Conservation (phyloP, 768 basidiomycete species). For the Pleurotus giganteus region DNA sequence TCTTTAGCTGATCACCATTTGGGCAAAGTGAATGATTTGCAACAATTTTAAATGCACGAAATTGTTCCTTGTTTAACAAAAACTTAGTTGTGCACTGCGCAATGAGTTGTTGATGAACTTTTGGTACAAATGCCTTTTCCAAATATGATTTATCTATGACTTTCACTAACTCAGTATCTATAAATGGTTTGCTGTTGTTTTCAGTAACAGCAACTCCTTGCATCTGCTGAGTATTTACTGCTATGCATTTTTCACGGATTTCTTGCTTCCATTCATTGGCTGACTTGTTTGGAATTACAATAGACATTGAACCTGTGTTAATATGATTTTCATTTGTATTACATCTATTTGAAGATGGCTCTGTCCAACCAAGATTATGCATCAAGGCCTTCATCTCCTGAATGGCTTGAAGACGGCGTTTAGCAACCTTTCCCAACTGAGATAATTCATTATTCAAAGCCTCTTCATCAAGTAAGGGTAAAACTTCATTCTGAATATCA, state of each 20-base stretch:
- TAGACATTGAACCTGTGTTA: neutral
- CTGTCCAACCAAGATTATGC: neutral
- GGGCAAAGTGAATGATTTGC: conserved; percentile 21
- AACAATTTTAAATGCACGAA: conserved; percentile 28
- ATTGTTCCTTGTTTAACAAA: conserved; percentile 28
- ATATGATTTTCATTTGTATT: too few species aligned
- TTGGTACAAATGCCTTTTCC: neutral
- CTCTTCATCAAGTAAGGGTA: too few species aligned
- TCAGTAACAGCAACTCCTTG: too few species aligned
- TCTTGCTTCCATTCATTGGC: neutral
- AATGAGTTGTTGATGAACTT: neutral
- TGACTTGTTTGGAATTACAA: too few species aligned
- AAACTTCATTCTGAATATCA: neutral
- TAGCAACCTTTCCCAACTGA: too few species aligned
- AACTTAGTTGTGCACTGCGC: neutral
- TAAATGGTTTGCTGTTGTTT: too few species aligned
- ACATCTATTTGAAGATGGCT: neutral
- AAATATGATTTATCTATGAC: conserved; percentile 3
- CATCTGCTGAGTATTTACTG: too few species aligned
- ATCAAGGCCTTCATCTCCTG: too few species aligned
- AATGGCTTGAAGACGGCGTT: too few species aligned
- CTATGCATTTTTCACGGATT: neutral
- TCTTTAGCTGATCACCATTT: conserved; percentile 20
- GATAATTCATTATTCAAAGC: neutral
- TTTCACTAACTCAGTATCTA: neutral